Percentiles rank a stretch among this genome's conserved stretches.
Conservation (phyloP, 2,329 filamentous ascomycete genomes). For the Ascosphaera acerosa region DNA sequence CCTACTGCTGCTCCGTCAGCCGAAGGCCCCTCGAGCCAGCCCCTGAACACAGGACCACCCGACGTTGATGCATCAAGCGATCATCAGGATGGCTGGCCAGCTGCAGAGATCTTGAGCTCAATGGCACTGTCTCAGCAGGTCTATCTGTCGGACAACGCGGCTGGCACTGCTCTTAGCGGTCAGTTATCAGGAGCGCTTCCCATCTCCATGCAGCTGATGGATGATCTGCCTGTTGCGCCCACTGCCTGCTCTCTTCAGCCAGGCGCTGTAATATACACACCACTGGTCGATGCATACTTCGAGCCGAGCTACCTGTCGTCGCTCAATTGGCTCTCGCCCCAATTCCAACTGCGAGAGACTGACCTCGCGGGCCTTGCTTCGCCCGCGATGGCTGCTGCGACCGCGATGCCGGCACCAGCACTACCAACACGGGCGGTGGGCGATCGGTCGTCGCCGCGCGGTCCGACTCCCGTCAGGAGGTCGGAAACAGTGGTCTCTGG, state of each 20-base stretch:
- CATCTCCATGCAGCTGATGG: not conserved
- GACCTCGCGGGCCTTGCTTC: not conserved
- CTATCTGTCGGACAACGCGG: not conserved
- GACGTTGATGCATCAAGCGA: too few species aligned
- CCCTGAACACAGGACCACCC: too few species aligned
- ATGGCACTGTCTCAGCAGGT: not conserved
- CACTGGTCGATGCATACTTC: not conserved
- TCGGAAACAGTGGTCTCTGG: not conserved
- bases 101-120: not conserved
- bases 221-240: not conserved
- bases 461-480: not conserved
- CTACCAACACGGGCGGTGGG: too few species aligned
- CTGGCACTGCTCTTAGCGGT: not conserved
- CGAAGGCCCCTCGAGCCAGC: too few species aligned
- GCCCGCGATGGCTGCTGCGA: not conserved
- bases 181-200: not conserved
- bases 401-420: too few species aligned
- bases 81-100: not conserved
- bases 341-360: not conserved
- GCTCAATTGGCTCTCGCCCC: not conserved
- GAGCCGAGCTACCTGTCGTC: not conserved
- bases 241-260: not conserved
- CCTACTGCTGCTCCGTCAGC: not conserved
- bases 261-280: not conserved
- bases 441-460: not conserved